Evolutionary conservation across 352 stramenopile genomes (phyloP).

Genomic region (Lagenidium giganteum): DNA sequence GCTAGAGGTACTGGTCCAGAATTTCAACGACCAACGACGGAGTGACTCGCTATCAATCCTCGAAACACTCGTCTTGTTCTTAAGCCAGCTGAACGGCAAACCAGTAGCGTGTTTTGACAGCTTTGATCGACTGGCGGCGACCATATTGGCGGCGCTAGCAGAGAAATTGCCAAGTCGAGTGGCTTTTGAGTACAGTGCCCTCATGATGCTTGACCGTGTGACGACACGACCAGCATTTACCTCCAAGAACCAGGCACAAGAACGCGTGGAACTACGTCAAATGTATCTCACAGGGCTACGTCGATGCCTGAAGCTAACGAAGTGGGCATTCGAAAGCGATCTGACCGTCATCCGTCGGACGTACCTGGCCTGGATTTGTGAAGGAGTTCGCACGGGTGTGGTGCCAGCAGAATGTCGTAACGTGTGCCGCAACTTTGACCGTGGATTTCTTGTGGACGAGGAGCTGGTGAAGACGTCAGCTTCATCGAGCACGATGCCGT

Average conservation of each 20-base stretch:
- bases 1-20: no score
- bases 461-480: no score
- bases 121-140: constrained; percentile 20
- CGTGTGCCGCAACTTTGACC: constrained; percentile 26
- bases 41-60: constrained; percentile 12
- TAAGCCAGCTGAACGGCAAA: no score
- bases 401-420: constrained; percentile 31
- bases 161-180: constrained; percentile 18
- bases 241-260: neutral
- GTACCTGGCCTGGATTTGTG: constrained; percentile 32
- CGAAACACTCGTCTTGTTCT: constrained; percentile 10
- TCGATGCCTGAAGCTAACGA: constrained; percentile 29
- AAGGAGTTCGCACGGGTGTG: constrained; percentile 32
- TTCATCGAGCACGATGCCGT: no score
- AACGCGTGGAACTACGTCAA: no score
- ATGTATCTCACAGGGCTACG: constrained; percentile 5
- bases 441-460: constrained; percentile 34
- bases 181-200: constrained; percentile 5
- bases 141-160: constrained; percentile 9
- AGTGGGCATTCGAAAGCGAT: constrained; percentile 38
- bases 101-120: no score
- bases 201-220: constrained; percentile 4
- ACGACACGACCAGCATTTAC: no score
- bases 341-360: constrained; percentile 26
- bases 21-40: no score